Conservation (phyloP, 768 basidiomycete genomes). For the Calocera cornea region DNA sequence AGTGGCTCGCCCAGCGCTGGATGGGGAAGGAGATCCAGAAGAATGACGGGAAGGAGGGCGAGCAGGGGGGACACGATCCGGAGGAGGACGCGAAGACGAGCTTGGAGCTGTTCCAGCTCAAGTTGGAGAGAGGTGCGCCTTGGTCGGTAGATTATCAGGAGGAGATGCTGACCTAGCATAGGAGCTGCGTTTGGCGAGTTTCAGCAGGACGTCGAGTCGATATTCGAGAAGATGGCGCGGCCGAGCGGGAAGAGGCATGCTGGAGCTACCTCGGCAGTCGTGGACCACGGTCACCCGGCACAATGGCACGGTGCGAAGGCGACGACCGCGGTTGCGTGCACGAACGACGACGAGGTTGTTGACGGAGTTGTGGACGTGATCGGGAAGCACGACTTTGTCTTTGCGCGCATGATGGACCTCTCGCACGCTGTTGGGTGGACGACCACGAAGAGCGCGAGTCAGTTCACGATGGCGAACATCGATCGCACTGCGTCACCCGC, state of each 20-base stretch:
- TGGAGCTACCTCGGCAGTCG: conserved; percentile 47
- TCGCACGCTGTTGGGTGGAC: conserved; percentile 72
- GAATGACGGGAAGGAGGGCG: conserved; percentile 24
- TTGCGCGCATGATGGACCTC: conserved; percentile 70
- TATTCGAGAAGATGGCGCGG: conserved; percentile 73
- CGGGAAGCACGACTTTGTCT: conserved; percentile 62
- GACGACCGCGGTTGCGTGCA: conserved; percentile 59
- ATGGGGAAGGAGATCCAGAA: conserved; percentile 79
- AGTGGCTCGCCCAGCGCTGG: conserved; percentile 96
- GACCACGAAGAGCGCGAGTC: background rate
- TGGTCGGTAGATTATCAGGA: background rate
- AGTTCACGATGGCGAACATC: background rate
- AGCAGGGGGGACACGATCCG: conserved; percentile 82
- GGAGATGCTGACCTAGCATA: conserved; percentile 14
- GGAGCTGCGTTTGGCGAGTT: conserved; percentile 75
- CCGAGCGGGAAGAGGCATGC: conserved; percentile 17
- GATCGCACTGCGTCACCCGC: background rate
- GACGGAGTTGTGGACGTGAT: conserved; percentile 47
- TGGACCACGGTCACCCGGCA: conserved; percentile 73
- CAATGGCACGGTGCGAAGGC: conserved; percentile 80
- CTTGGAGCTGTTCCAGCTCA: conserved; percentile 67
- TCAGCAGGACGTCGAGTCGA: conserved; percentile 68
- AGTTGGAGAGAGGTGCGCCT: conserved; percentile 51
- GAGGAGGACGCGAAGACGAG: conserved; percentile 90
- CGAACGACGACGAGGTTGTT: conserved; percentile 63